Evolutionary conservation across 768 basidiomycete species (phyloP).

Genomic region (Auriscalpium microsporum): DNA sequence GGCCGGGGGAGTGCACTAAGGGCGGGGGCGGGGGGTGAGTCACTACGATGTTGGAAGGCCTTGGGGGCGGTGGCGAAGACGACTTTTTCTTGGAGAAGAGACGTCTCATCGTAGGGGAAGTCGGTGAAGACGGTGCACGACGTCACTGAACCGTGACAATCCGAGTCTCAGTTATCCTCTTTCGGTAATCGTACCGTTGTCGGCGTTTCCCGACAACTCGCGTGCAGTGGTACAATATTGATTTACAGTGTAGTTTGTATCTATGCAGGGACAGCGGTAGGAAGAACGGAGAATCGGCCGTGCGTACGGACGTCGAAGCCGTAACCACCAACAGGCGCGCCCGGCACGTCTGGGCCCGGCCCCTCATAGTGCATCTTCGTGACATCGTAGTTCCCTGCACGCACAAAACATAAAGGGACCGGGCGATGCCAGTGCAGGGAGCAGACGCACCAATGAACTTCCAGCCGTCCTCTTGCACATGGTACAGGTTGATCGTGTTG

Average conservation of each 20-base stretch:
- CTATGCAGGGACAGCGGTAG: slow-evolving; percentile 23
- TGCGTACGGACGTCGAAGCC: slow-evolving; percentile 70
- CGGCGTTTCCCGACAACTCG: too few relatives aligned
- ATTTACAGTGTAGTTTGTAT: background rate
- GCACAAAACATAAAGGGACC: background rate
- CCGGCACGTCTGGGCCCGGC: slow-evolving; percentile 51
- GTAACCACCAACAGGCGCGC: slow-evolving; percentile 59
- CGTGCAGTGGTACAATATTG: background rate
- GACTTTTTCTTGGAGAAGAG: slow-evolving; percentile 11
- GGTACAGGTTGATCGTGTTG: slow-evolving; percentile 93
- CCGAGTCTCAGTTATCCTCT: background rate
- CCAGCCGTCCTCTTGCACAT: slow-evolving; percentile 94
- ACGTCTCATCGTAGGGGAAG: slow-evolving; percentile 8
- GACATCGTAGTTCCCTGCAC: slow-evolving; percentile 84
- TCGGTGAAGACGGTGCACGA: background rate
- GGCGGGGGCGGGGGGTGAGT: background rate
- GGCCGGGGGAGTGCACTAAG: slow-evolving; percentile 19
- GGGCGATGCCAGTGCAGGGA: background rate
- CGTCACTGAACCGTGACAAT: background rate
- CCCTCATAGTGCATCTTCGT: slow-evolving; percentile 88
- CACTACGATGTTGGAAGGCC: background rate
- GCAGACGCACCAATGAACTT: slow-evolving; percentile 77
- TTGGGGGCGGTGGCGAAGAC: background rate
- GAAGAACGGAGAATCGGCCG: slow-evolving; percentile 45
- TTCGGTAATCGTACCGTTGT: background rate